Percentiles rank a stretch among this genome's conserved stretches.
phyloP scores from a whole-genome alignment of 148 eudicot genomes.

The Chenopodium suecicum region DNA sequence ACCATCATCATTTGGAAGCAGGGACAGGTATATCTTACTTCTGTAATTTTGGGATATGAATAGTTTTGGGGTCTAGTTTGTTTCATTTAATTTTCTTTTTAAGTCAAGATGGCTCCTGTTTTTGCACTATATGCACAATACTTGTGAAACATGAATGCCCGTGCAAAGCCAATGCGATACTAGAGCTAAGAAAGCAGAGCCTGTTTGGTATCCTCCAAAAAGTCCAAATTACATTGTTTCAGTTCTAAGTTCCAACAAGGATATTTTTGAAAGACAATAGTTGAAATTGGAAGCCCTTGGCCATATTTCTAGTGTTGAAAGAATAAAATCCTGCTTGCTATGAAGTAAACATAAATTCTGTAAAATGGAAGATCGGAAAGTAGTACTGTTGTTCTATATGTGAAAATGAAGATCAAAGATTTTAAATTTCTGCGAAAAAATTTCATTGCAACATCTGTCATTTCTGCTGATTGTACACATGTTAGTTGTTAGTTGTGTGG shows the following conservation, averaged over 20 bases:
- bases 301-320: not conserved
- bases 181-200: not conserved
- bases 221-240: no score
- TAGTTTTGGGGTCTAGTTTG: not conserved
- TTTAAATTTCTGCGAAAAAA: not conserved
- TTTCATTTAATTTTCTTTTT: not conserved
- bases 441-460: not conserved
- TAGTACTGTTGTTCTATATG: not conserved
- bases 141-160: no score
- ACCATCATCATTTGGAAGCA: conserved; percentile 54
- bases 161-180: not conserved
- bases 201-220: not conserved
- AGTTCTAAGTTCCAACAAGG: not conserved
- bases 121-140: not conserved
- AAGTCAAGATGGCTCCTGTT: not conserved
- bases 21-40: conserved; percentile 60
- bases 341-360: not conserved
- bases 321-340: not conserved
- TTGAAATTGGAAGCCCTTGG: not conserved
- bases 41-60: not conserved
- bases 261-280: not conserved
- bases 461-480: not conserved
- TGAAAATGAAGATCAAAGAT: not conserved
- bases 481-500: not conserved
- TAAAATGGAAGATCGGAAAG: not conserved